Conservation (phyloP, 208 protist genomes). For the Trypanosoma mega region DNA sequence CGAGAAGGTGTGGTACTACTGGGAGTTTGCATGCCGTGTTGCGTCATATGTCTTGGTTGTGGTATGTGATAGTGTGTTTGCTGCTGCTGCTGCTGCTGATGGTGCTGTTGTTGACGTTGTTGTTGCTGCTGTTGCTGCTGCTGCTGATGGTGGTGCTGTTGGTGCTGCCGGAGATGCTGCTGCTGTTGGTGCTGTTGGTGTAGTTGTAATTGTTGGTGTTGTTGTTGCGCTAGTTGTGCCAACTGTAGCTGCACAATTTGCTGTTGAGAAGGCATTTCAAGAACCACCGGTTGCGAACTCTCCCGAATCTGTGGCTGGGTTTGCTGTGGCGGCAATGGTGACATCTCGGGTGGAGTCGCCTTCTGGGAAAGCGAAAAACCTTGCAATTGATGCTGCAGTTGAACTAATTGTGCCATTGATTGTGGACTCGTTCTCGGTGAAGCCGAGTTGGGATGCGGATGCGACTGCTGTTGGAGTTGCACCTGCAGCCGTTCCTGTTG, state of each 20-base stretch:
- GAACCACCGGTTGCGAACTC: not conserved
- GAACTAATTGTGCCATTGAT: not conserved
- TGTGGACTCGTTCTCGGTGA: not conserved
- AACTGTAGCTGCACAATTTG: slow-evolving; percentile 30
- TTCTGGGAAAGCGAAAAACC: no score
- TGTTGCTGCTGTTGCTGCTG: slow-evolving; percentile 14
- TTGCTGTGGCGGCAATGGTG: not conserved
- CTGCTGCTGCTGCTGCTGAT: slow-evolving; percentile 1
- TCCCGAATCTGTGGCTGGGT: not conserved
- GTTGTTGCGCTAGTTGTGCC: slow-evolving; percentile 8
- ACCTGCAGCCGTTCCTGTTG: not conserved
- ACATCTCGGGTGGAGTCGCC: not conserved
- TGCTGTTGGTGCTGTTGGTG: slow-evolving; percentile 10
- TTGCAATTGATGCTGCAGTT: not conserved
- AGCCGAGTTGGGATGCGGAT: slow-evolving; percentile 12
- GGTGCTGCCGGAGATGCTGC: slow-evolving; percentile 20
- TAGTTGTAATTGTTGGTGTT: slow-evolving; percentile 15
- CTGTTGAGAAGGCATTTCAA: slow-evolving; percentile 10
- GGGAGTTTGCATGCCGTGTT: no score
- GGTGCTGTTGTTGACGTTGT: not conserved
- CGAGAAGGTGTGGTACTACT: no score
- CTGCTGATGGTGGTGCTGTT: slow-evolving; percentile 17
- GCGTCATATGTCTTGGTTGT: no score
- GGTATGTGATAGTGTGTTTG: no score
- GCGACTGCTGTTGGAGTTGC: slow-evolving; percentile 8